Evolutionary conservation across 2,329 filamentous ascomycete genomes (phyloP), one percentile per base, ranked within the genome.

Genomic region (Claviceps sp.): DNA sequence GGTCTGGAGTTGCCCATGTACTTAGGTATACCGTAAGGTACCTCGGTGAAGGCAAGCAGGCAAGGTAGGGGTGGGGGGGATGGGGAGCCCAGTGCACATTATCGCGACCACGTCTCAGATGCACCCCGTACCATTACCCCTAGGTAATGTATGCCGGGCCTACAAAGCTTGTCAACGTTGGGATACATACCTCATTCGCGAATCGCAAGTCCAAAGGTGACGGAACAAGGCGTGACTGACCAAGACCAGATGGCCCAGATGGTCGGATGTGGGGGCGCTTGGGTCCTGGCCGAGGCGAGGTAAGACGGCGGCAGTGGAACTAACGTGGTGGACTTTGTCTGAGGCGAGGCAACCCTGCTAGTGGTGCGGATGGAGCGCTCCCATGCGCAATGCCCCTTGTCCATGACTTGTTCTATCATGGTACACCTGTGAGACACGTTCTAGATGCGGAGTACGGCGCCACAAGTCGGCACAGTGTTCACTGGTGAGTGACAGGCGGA

Each of bases 291-390:
- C 47, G 30, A 46, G 51, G 50, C 38, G 22, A 30, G 41, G 18
- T 43, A 16, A 20, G 48, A 49, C 42, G 41, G 20, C 47, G 41
- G 46, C 11, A 49, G 20, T 52, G 41, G 47, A 47, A 49, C 45
- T 30, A 38, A 16, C 26, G 9, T 34, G 38, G 38, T 47, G 40
- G 47, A 9, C 24, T 30, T 30, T 16, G 38, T 18, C 50, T 48
- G 26, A 30, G 45, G 47, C 41, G 34, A 41, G 34, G 22, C 30
- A 20, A 36, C 37, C 48, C 38, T 50, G 52, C 49, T 20, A 53
- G 44, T 45, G 48, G 52, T 41, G 48, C 44, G 52, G 47, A 34
- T 50, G 43, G 50, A 45, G 47, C 52, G 37, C 26, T 47, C 38
- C 20, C n/a, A 41, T 24, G 47, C 42, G 34, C 20, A 24, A 24